Base-by-base conservation (phyloP, 2,329 filamentous ascomycete species). In the Ampelomyces quisqualis region DNA sequence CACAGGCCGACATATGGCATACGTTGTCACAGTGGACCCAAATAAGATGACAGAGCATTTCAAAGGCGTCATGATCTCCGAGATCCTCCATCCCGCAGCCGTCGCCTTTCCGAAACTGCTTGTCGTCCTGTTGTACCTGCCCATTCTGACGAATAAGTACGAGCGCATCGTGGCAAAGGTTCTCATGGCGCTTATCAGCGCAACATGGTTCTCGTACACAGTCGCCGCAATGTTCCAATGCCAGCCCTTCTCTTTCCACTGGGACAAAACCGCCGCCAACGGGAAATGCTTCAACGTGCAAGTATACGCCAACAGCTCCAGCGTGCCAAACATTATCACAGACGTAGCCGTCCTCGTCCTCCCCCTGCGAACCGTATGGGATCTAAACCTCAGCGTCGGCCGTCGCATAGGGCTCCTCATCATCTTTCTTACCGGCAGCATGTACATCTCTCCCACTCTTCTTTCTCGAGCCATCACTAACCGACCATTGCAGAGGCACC, bases 21-120 rank as follows among this genome's bases (percentile, higher is more conserved):
- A 47, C 26, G 34, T 57, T 26, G 19, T 46, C 2, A 34, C 38
- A 1, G 51, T 40, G 3, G 53, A 58, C 23, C 50, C 53, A 2
- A 21, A 8, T 3, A 55, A 27, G 23, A 40, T 61, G 24, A 18
- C 35, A 4, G 38, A 52, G 19, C 49, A 58, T 31, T 53, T 47
- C 43, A 60, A 56, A 49, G 57, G 53, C 31, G 46, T 62, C 19
- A 46, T 58, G 42, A 33, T 58, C 11, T 31, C 47, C 24, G 59
- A 64, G 38, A n/a, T 56, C 7, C 30, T 62, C 2, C 55, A 62
- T 39, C 49, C 53, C 9, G 43, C 53, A 7, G 56, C 60, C 8
- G 58, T 62, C 5, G 58, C 55, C 5, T 58, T 64, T 26, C 52
- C 60, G 1, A 64, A 64, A 17, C 46, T 62, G 18, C 44, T 42